phyloP scores from a whole-genome alignment of 116 monocot genomes.

The Dioscorea cayenensis region DNA sequence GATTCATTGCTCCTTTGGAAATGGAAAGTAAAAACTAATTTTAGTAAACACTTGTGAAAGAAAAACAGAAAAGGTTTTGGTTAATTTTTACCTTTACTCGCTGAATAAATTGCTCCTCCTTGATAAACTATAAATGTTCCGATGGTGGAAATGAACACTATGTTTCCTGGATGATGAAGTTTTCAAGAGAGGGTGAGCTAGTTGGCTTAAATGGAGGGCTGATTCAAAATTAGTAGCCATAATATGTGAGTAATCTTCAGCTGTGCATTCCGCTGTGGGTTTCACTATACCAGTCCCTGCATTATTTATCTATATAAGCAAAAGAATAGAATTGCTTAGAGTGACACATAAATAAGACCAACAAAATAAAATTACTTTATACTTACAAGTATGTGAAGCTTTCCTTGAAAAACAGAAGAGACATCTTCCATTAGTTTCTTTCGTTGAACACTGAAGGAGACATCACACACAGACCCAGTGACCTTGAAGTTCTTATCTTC shows the following conservation, averaged over 20 bases:
- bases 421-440: slow-evolving; percentile 10
- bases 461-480: slow-evolving; percentile 12
- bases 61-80: no score
- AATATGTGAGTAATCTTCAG: slow-evolving; percentile 9
- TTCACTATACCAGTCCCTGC: slow-evolving; percentile 1
- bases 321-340: neutral
- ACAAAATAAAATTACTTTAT: no score
- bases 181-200: slow-evolving; percentile 24
- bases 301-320: slow-evolving; percentile 15
- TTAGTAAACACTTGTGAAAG: no score
- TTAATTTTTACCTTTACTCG: slow-evolving; percentile 22
- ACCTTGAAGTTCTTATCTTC: neutral
- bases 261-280: slow-evolving; percentile 6
- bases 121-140: neutral
- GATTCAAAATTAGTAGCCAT: slow-evolving; percentile 32
- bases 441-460: neutral
- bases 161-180: slow-evolving; percentile 16
- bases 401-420: slow-evolving; percentile 18
- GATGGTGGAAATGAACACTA: slow-evolving; percentile 22
- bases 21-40: no score
- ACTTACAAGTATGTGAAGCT: slow-evolving; percentile 29
- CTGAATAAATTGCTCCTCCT: slow-evolving; percentile 9
- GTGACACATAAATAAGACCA: no score
- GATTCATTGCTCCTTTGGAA: slow-evolving; percentile 20
- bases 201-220: slow-evolving; percentile 24